A percentile compares a stretch with the other conserved stretches of the same genome.
Evolutionary conservation across 1,284 basidiomycete species (phyloP).

Genomic region (Waitea zeae): DNA sequence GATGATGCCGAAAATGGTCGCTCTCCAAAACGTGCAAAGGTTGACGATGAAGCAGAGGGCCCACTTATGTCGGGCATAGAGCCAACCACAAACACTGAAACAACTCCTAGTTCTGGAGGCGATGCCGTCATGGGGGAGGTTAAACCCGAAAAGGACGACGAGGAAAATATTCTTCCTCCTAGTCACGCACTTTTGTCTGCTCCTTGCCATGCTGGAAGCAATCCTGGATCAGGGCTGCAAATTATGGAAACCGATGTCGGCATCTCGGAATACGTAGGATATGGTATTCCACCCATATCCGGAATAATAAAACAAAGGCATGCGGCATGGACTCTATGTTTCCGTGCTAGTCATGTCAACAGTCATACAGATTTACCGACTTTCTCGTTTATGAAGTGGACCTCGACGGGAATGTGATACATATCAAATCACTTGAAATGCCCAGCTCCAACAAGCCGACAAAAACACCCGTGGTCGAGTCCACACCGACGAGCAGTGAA

Average conservation of each 20-base stretch:
- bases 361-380: slow-evolving; percentile 66
- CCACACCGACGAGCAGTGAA: no score
- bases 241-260: slow-evolving; percentile 77
- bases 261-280: slow-evolving; percentile 75
- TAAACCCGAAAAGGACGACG: slow-evolving; percentile 6
- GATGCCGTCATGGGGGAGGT: no score
- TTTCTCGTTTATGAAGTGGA: slow-evolving; percentile 87
- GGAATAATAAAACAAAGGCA: slow-evolving; percentile 94
- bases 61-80: no score
- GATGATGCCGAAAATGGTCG: no score
- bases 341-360: slow-evolving; percentile 5
- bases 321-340: slow-evolving; percentile 7
- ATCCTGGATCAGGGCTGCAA: slow-evolving; percentile 35
- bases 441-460: no score
- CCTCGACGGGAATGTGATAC: slow-evolving; percentile 59
- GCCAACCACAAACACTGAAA: no score
- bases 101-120: no score
- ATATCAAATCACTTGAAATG: slow-evolving; percentile 59
- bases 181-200: slow-evolving; percentile 51
- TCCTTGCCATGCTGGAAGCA: slow-evolving; percentile 26
- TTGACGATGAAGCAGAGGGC: no score
- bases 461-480: no score
- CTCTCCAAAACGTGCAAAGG: no score
- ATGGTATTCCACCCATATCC: slow-evolving; percentile 52
- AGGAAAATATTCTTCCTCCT: slow-evolving; percentile 45